Evolutionary conservation across 2,329 filamentous ascomycete genomes (phyloP).

Genomic region (Diaporthe aspalathi): DNA sequence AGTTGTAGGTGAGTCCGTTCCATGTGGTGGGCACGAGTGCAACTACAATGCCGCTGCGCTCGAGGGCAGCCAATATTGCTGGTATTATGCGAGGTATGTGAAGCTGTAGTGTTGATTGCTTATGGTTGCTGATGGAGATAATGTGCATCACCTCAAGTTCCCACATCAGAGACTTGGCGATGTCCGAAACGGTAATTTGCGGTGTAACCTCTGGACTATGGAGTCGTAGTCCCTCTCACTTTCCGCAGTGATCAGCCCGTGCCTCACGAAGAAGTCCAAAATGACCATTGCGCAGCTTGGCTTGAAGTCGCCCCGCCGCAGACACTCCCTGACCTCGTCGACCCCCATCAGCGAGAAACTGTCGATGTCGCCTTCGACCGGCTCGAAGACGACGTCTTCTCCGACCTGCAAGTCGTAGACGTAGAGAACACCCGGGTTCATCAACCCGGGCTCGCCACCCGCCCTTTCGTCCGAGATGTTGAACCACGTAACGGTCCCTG

Average conservation of each 20-base stretch:
- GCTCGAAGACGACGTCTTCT: slow-evolving; percentile 67
- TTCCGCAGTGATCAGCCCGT: slow-evolving; percentile 78
- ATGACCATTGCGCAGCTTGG: slow-evolving; percentile 83
- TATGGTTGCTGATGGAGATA: too few species aligned
- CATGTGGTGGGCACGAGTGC: slow-evolving; percentile 36
- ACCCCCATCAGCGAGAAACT: slow-evolving; percentile 76
- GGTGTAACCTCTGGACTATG: slow-evolving; percentile 18
- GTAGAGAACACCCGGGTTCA: slow-evolving; percentile 61
- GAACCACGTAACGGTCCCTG: slow-evolving; percentile 48
- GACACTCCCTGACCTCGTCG: slow-evolving; percentile 65
- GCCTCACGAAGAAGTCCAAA: slow-evolving; percentile 84
- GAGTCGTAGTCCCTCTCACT: slow-evolving; percentile 72
- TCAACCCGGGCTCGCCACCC: slow-evolving; percentile 20
- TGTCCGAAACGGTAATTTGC: slow-evolving; percentile 17
- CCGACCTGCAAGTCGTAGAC: slow-evolving; percentile 80
- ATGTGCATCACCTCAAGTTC: too few species aligned
- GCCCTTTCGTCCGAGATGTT: slow-evolving; percentile 26
- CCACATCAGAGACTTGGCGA: not conserved
- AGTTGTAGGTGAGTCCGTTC: slow-evolving; percentile 47
- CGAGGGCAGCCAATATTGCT: not conserved
- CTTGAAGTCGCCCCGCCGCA: slow-evolving; percentile 81
- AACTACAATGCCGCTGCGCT: not conserved
- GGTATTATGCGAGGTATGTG: not conserved
- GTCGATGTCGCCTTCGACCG: slow-evolving; percentile 82
- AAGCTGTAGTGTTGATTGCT: too few species aligned